Base-by-base conservation (phyloP, 1,284 basidiomycete species). In the Microbotryomycetes sp. region DNA sequence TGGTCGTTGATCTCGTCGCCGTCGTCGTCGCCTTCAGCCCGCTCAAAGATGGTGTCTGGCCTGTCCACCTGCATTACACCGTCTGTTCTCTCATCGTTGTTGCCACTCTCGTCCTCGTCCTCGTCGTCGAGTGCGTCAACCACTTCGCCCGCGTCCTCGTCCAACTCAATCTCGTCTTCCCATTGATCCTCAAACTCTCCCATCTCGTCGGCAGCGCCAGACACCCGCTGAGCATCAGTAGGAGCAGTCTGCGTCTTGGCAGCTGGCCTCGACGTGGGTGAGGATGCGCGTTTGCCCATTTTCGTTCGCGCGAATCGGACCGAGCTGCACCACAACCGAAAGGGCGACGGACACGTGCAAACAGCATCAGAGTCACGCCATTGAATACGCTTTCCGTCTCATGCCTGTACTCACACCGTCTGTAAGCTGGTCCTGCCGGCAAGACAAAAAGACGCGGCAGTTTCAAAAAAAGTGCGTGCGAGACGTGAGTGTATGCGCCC, bases 161-260 rank as follows among this genome's bases (percentile, higher is more conserved):
- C 76, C 61, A 78, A 75, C 51, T 78, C 71, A 66, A 73, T 59
- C 64, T 81, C 81, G 64, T 81, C 79, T 68, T 81, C 81, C 73
- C 78, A 81, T 56, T 76, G 73, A 70, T 82, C 81, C 71, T 82
- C 81, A 65, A 81, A 81, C 74, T 81, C 80, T 61, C 81, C 81
- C 79, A 81, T 81, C 57, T 78, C 78, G 46, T 72, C 73, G 18
- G 67, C 18, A 41, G 45, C 4, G 47, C 21, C 30, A 9, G 18
- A 31, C 13, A 56, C 51, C 7, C 65, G 60, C 13, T 52, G 56
- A 5, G 59, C 56, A 6, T 23, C 55, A 1, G 61, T 52, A 4
- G 65, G 68, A 3, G 68, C 61, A 13, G 47, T 46, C 9, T 52
- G 24, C 2, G 59, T 30, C 51, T 67, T 69, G 35, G 57, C 21